Evolutionary conservation across 257 asterid genomes (phyloP).

Genomic region (Phtheirospermum japonicum): DNA sequence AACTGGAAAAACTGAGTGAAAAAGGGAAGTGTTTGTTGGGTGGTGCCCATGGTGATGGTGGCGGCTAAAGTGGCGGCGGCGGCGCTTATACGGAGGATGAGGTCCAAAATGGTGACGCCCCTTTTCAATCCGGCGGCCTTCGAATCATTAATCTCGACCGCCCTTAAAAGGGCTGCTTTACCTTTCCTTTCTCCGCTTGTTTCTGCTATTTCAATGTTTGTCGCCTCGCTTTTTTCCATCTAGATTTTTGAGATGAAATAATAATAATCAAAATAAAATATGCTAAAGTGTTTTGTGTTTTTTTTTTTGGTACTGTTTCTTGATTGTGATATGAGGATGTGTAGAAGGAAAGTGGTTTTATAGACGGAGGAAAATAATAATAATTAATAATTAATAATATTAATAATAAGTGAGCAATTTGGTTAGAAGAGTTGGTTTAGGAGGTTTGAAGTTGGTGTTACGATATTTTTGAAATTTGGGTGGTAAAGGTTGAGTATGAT

Average conservation of each 20-base stretch:
- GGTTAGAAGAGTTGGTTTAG: background rate
- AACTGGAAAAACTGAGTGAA: conserved; percentile 92
- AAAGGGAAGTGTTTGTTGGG: conserved; percentile 81
- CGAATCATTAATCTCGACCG: conserved; percentile 17
- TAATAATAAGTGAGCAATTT: conserved; percentile 21
- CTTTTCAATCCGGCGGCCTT: conserved; percentile 37
- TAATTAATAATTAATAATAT: no score
- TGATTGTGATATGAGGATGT: conserved; percentile 27
- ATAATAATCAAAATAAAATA: background rate
- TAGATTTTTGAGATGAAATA: conserved; percentile 19
- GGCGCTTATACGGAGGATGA: conserved; percentile 62
- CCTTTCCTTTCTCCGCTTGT: conserved; percentile 58
- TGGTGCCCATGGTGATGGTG: conserved; percentile 72
- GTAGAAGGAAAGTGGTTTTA: background rate
- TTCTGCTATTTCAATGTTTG: conserved; percentile 49
- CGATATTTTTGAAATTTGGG: background rate
- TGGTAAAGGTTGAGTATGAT: conserved; percentile 2
- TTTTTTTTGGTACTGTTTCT: no score
- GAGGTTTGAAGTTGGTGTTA: background rate
- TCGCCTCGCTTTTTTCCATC: conserved; percentile 50
- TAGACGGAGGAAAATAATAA: conserved; percentile 28
- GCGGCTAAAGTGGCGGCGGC: conserved; percentile 59
- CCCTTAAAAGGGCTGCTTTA: conserved; percentile 55
- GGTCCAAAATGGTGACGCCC: conserved; percentile 62
- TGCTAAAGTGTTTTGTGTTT: background rate